Evolutionary conservation across 2,329 filamentous ascomycete species (phyloP), one percentile per base, ranked within the genome.

Genomic region (Aspergillus hiratsukae): DNA sequence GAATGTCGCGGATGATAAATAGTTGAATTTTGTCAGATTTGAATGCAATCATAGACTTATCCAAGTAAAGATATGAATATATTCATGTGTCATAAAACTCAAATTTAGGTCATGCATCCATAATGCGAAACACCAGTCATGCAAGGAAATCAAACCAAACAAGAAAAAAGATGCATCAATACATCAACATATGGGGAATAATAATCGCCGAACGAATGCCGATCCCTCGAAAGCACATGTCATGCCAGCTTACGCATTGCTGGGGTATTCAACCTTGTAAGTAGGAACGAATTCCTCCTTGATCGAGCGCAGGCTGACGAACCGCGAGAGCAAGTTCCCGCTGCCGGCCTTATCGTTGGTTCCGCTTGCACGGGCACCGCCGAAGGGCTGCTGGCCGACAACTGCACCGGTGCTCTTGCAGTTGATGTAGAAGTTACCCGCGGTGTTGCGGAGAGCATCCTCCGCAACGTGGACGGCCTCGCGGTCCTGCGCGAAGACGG

Each of bases 341-440:
- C 84, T 87, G 37, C 87, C 87, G 17, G 87, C 86, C 80, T 89
- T 89, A 75, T 89, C 87, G 69, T 89, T 89, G 23, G 87, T 89
- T 27, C 87, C 87, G 59, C 83, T 87, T 6, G 85, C 85, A 61
- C 87, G 78, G 11, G 84, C 81, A 53, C 87, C 87, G 23, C 87
- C 87, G 69, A 89, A 89, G 3, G 87, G 83, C 76, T 89, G 87
- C 76, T 89, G 87, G 14, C 86, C 87, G 7, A 89, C 86, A 25
- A 90, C 85, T 17, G 87, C 86, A 41, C 86, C 87, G 1, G 87
- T 89, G 72, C 84, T 76, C 67, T 78, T 76, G 65, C 69, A 74
- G 65, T 78, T 76, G 57, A 76, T 71, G 56, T 76, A 76, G 59
- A 76, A 75, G 60, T 75, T 76, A 4, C 74, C 74, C 40, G 73